Percentiles rank a stretch among this genome's conserved stretches.
phyloP scores from a whole-genome alignment of 1,284 basidiomycete species.

The Tremellales sp. region DNA sequence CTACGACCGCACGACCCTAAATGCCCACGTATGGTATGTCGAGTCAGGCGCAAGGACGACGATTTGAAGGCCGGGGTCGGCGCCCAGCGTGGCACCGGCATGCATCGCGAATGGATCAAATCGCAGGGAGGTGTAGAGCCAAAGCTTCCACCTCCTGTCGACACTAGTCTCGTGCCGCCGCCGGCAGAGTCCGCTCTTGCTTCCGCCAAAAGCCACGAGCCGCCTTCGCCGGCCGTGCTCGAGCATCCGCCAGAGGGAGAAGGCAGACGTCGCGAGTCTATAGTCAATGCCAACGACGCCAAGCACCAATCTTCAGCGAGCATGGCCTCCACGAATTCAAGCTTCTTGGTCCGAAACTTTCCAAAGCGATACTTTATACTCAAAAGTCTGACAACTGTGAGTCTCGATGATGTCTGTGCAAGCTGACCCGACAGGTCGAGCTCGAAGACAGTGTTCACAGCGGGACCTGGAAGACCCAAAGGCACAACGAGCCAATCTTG shows the following conservation, averaged over 20 bases:
- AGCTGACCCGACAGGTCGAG: slow-evolving; percentile 57
- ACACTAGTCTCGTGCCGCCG: not conserved
- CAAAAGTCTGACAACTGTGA: slow-evolving; percentile 76
- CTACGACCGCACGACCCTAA: slow-evolving; percentile 58
- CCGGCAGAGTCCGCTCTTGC: not conserved
- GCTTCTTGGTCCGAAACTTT: slow-evolving; percentile 66
- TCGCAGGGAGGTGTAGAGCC: slow-evolving; percentile 51
- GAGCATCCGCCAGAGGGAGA: slow-evolving; percentile 36
- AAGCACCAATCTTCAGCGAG: slow-evolving; percentile 54
- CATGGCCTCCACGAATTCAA: slow-evolving; percentile 53
- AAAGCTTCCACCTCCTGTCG: slow-evolving; percentile 4
- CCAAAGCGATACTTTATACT: slow-evolving; percentile 87
- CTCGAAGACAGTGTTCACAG: slow-evolving; percentile 77
- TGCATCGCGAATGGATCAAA: slow-evolving; percentile 75
- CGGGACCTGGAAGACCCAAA: slow-evolving; percentile 86
- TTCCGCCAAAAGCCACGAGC: slow-evolving; percentile 10
- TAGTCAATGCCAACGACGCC: slow-evolving; percentile 7
- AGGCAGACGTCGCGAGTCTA: slow-evolving; percentile 26
- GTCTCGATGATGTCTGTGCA: slow-evolving; percentile 18
- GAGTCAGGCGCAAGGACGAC: slow-evolving; percentile 77
- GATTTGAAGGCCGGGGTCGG: slow-evolving; percentile 86
- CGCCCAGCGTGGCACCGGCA: slow-evolving; percentile 77
- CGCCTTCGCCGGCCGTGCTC: slow-evolving; percentile 26
- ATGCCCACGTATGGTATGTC: slow-evolving; percentile 77
- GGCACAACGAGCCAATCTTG: slow-evolving; percentile 82